A percentile compares a stretch with the other conserved stretches of the same genome.
These are phyloP conservation scores for Amanita brunnescens DNA, from an alignment of 768 basidiomycete genomes.

Conservation along the genomic window DNA sequence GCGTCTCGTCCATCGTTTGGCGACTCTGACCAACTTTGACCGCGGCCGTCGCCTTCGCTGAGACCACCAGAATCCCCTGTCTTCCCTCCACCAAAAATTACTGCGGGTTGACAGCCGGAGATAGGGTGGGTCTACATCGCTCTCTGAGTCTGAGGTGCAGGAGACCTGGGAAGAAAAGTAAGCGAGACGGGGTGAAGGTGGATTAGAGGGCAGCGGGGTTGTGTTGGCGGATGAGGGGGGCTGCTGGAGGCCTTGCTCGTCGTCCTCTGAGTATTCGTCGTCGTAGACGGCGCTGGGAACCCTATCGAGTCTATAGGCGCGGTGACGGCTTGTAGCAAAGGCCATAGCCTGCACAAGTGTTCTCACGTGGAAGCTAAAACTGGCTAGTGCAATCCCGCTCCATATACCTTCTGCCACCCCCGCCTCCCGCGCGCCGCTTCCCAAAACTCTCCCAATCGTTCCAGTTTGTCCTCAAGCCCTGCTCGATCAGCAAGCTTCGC, in stretches of 20 bases:
- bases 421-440: conserved; percentile 49
- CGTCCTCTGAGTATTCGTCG: conserved; percentile 19
- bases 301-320: conserved; percentile 2
- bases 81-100: conserved; percentile 34
- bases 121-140: conserved; percentile 45
- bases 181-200: conserved; percentile 49
- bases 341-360: not conserved
- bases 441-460: conserved; percentile 52
- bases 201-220: conserved; percentile 56
- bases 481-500: conserved; percentile 44
- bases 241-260: not conserved
- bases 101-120: conserved; percentile 20
- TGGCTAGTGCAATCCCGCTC: conserved; percentile 32
- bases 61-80: conserved; percentile 51
- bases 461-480: conserved; percentile 29
- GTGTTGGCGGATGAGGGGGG: conserved; percentile 31
- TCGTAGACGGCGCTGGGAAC: conserved; percentile 6
- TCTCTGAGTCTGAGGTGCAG: conserved; percentile 54
- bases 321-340: not conserved
- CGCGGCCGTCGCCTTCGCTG: conserved; percentile 46
- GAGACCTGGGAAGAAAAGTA: conserved; percentile 40
- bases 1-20: conserved; percentile 47
- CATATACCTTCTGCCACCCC: conserved; percentile 70
- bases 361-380: not conserved
- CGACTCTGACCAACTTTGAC: conserved; percentile 34